Evolutionary conservation across 2,329 filamentous ascomycete species (phyloP), one percentile per base, ranked within the genome.

Genomic region (Fusarium decemcellulare): DNA sequence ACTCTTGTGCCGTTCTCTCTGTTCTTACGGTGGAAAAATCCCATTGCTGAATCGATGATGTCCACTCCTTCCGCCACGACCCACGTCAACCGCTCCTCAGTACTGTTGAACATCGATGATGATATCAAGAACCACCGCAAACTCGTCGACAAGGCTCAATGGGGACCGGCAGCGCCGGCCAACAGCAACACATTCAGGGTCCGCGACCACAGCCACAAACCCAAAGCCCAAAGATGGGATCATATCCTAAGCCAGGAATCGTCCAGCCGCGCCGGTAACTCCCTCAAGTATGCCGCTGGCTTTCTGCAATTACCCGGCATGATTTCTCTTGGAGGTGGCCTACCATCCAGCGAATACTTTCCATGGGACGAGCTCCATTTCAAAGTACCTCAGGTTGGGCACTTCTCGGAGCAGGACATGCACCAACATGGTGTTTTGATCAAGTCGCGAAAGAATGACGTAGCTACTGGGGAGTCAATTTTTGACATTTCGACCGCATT

Each of bases 401-500:
- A 48, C 29, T 48, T 48, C 16, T 48, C 46, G 5, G 46, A 48
- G 30, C 16, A 34, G 7, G n/a, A 18, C 7, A 15, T 36, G 30
- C 46, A 34, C 11, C 29, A 48, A 12, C 7, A 34, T 48, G 46
- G 46, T 23, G 30, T 48, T 12, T 11, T 48, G 7, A 29, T 48
- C 30, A 23, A 48, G n/a, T 29, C 46, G 1, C 29, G 46, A 1
- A 48, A 48, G 12, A 29, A 48, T 23, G 30, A 34, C 8, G 23
- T 23, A 23, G 23, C 23, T 23, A 23, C 23, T 23, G 5, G 23
- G 23, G 23, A 1, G 5, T 23, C 23, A 23, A 23, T 23, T 5
- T 23, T 23, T 23, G 30, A 50, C 9, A 14, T 50, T 10, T 15
- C 30, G 9, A 30, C 92, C 55, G 87, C 90, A 2, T 85, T 93